These are phyloP conservation scores for Candolleomyces efflorescens DNA, from an alignment of 768 basidiomycete species.

Conservation along the genomic window DNA sequence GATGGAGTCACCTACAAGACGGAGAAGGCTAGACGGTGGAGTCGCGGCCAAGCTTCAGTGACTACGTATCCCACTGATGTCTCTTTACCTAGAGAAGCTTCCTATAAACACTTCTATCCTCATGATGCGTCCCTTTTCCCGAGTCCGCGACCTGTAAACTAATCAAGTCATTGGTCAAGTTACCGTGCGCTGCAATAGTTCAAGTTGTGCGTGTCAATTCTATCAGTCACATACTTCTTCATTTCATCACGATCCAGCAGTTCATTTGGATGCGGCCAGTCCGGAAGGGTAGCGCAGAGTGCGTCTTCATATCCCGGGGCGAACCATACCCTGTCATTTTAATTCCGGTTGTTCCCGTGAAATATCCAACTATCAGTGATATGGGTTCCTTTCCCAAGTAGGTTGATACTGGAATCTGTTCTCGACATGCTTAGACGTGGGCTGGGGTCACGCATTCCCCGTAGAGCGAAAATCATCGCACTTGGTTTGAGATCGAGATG, in stretches of 20 bases:
- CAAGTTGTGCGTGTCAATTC: not conserved
- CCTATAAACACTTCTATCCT: conserved; percentile 3
- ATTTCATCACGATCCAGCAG: conserved; percentile 1
- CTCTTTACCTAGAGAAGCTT: conserved; percentile 5
- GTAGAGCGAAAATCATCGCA: conserved; percentile 19
- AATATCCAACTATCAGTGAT: not conserved
- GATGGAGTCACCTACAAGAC: conserved; percentile 41
- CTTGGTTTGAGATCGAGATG: conserved; percentile 14
- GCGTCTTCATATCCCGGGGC: not conserved
- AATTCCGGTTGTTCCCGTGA: conserved; percentile 4
- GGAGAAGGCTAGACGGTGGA: conserved; percentile 55
- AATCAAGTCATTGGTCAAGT: not conserved
- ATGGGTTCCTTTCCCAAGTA: not conserved
- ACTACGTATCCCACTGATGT: conserved; percentile 11
- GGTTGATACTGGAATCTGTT: not conserved
- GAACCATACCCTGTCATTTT: not conserved
- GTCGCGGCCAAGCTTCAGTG: conserved; percentile 53
- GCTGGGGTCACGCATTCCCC: conserved; percentile 11
- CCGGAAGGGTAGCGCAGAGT: conserved; percentile 1
- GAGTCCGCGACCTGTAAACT: conserved; percentile 1
- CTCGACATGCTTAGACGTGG: conserved; percentile 2
- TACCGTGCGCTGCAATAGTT: not conserved
- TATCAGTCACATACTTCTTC: not conserved
- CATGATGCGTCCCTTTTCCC: not conserved
- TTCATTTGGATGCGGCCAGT: conserved; percentile 1